Base-by-base conservation (phyloP, 345 rosid genomes). In the Salix udensis region DNA sequence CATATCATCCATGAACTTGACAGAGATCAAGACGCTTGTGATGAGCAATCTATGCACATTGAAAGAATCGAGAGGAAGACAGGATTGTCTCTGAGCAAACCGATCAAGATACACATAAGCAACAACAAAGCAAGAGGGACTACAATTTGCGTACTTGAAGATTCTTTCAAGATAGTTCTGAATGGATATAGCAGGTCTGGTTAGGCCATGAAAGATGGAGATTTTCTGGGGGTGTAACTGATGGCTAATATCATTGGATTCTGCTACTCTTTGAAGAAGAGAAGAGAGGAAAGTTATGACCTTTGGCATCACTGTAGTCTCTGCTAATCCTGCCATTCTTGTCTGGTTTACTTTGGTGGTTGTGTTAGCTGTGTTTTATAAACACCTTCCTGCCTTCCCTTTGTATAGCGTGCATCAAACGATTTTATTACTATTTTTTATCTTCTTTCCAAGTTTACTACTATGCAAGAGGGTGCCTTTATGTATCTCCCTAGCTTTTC, bases 1-100 rank as follows among this genome's bases (percentile, higher is more conserved):
- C 96, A 85, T 79, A 76, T 89, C 96, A 81, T 91, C 94, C 96
- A 89, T 86, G 89, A 91, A 91, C 84, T 91, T 91, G 65, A 87
- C 92, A 64, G 96, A 87, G 81, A 91, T 84, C 89, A 91, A 73
- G 76, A 89, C 94, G 52, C 94, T 91, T 75, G 96, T 85, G 26
- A 91, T 89, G 24, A 91, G 89, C 72, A 91, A 81, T 42, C 96
- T 77, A 65, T 91, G 96, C 13, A 89, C 91, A 70, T 86, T 91
- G 85, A 83, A 86, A 24, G 90, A 91, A 76, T 82, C 86, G 83
- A 91, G 80, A 13, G 89, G 90, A 69, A 88, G 65, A 62, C 78
- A 86, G 0, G 89, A 88, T 24, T 91, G 92, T 64, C 81, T 74
- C 84, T 86, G 86, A 4, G 84, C 66, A 67, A 90, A 91, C 34